Evolutionary conservation across 805 yeast species (phyloP), one percentile per base, ranked within the genome.

Genomic region (Metschnikowia proteae): DNA sequence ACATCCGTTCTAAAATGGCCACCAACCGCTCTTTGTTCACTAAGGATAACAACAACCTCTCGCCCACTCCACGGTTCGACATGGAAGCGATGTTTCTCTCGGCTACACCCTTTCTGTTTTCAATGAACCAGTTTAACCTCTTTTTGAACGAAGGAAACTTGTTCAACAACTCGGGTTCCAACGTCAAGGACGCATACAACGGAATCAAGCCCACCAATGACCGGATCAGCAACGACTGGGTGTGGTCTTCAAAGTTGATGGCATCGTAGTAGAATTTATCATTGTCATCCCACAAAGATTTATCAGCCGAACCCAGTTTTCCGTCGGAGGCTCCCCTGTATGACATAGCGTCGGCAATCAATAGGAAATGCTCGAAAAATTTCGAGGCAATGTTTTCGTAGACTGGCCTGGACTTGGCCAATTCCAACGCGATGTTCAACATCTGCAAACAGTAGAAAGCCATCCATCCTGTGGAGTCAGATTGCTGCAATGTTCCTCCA

Each of bases 381-480:
- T 90, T 91, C 46, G 95, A 85, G 3, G 97, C 97, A 66, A 89
- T 87, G 65, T 89, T 94, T 68, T 90, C 96, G 68, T 91, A 91
- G 17, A 87, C 94, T 0, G 87, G 83, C 55, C 88, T 82, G 42
- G 84, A 81, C 64, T 86, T 88, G 22, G 97, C 92, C 59, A 90
- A 78, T 66, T 91, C 97, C 53, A 90, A 76, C 0, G 97, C 91
- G 63, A 91, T 91, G 66, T 88, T 90, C 67, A 91, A 78, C 97
- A 90, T 89, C 63, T 86, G 91, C 60, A 91, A 74, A 29, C 86
- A 80, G 70, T 85, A 90, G 71, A 92, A 90, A 0, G 96, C 97
- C 94, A 90, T 88, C 97, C 97, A 90, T 28, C 97, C 97, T 8
- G 97, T 91, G 11, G 96, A 86, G 68, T 90, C 97, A 0, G 97